Conservation (phyloP, 2,329 filamentous ascomycete species). For the Pseudogymnoascus sp. region DNA sequence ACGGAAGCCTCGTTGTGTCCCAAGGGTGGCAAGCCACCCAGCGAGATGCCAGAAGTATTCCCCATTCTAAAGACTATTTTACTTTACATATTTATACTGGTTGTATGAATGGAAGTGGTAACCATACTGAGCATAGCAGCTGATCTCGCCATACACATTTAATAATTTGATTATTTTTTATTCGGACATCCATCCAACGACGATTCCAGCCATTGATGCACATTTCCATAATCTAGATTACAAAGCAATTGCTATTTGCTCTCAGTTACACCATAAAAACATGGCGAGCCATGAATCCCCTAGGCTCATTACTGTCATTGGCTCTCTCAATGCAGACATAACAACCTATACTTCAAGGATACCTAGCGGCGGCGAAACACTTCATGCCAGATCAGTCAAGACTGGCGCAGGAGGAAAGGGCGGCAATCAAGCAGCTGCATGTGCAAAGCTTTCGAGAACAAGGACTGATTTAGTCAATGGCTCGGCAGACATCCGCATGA, state of each 20-base stretch:
- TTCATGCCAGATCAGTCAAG: conserved; percentile 11
- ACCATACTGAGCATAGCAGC: not conserved
- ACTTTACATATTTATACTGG: not conserved
- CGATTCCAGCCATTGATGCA: not conserved
- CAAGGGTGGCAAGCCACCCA: not conserved
- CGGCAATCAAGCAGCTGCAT: conserved; percentile 14
- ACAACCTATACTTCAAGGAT: conserved; percentile 12
- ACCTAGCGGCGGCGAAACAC: conserved; percentile 12
- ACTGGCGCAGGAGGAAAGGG: conserved; percentile 12
- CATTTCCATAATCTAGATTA: not conserved
- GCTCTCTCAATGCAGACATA: conserved; percentile 15
- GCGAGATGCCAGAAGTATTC: not conserved
- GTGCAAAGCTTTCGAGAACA: conserved; percentile 11
- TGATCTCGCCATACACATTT: not conserved
- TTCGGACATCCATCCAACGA: not conserved
- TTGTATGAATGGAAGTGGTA: not conserved
- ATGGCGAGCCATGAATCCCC: conserved; percentile 10
- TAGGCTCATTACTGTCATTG: conserved; percentile 9
- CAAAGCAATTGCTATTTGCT: not conserved
- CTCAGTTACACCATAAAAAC: not conserved
- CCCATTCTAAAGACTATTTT: not conserved
- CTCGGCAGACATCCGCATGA: conserved; percentile 11
- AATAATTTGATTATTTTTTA: not conserved
- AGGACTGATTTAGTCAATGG: conserved; percentile 8
- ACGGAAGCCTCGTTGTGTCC: not conserved